A percentile compares a stretch with the other conserved stretches of the same genome.
Evolutionary conservation across 2,329 filamentous ascomycete species (phyloP).

Genomic region (Aspergillus oerlinghausenensis): DNA sequence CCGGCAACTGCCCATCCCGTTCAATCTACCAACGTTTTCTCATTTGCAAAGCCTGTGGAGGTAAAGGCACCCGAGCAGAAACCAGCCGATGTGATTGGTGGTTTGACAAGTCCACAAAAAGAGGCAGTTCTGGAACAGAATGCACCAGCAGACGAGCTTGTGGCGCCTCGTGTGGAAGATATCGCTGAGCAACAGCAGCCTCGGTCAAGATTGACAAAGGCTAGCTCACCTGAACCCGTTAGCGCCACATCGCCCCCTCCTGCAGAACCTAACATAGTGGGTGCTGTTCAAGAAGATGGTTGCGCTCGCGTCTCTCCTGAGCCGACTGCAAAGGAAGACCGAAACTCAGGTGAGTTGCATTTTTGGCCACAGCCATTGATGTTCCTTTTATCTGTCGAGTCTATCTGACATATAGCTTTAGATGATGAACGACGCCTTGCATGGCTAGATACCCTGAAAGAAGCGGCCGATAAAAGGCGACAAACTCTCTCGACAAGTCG

Average conservation of each 20-base stretch:
- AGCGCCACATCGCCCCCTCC: neutral
- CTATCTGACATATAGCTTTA: slow-evolving; percentile 1
- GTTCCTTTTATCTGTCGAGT: neutral
- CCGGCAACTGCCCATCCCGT: neutral
- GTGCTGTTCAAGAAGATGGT: neutral
- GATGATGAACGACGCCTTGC: slow-evolving; percentile 8
- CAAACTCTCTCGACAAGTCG: slow-evolving; percentile 16
- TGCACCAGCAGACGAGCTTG: neutral
- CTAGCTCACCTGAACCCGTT: neutral
- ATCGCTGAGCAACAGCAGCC: neutral
- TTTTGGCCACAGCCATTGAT: neutral
- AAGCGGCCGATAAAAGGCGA: slow-evolving; percentile 23
- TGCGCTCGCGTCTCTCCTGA: neutral
- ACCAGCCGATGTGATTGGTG: neutral
- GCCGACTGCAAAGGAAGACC: neutral
- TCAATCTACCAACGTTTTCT: neutral
- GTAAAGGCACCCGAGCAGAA: neutral
- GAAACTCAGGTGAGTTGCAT: neutral
- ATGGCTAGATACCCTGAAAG: slow-evolving; percentile 18
- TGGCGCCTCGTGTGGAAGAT: neutral
- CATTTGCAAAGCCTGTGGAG: neutral
- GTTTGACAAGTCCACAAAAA: neutral
- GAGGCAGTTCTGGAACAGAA: neutral
- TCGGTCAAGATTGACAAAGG: too few species aligned
- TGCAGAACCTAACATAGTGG: neutral